phyloP scores from a whole-genome alignment of 2,329 filamentous ascomycete species.

The Pseudogymnoascus sp. region DNA sequence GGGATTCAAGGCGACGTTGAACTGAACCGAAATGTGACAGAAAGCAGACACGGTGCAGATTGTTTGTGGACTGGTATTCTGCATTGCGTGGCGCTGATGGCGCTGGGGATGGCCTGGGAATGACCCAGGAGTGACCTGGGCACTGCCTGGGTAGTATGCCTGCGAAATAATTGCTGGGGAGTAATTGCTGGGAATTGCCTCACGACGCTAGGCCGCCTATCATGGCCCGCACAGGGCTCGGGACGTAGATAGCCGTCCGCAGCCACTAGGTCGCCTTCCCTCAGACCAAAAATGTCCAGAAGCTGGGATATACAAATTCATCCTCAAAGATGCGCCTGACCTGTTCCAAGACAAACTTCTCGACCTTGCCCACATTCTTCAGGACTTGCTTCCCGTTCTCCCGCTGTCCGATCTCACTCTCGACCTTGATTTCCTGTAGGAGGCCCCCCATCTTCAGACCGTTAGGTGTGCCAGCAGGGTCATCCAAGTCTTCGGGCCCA shows the following conservation, averaged over 20 bases:
- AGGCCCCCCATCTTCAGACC: conserved; percentile 59
- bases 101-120: not conserved
- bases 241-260: not conserved
- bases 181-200: not conserved
- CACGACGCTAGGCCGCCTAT: not conserved
- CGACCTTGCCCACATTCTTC: conserved; percentile 98
- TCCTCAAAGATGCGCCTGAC: conserved; percentile 96
- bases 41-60: not conserved
- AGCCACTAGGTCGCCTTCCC: not conserved
- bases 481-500: conserved; percentile 25
- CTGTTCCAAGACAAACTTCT: conserved; percentile 93
- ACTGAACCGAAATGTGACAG: conserved; percentile 15
- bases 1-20: conserved; percentile 63
- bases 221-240: conserved; percentile 1
- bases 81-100: not conserved
- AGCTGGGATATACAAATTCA: conserved; percentile 96
- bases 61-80: not conserved
- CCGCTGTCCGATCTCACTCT: conserved; percentile 93
- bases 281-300: conserved; percentile 86
- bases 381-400: conserved; percentile 88
- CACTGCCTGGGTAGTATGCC: not conserved
- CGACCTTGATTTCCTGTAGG: conserved; percentile 86
- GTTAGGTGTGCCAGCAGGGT: conserved; percentile 21
- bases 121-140: not conserved
- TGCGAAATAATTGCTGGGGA: not conserved